A percentile compares a stretch with the other conserved stretches of the same genome.
Evolutionary conservation across 1,139 yeast genomes (phyloP).

Genomic region (Kazachstania sp.): DNA sequence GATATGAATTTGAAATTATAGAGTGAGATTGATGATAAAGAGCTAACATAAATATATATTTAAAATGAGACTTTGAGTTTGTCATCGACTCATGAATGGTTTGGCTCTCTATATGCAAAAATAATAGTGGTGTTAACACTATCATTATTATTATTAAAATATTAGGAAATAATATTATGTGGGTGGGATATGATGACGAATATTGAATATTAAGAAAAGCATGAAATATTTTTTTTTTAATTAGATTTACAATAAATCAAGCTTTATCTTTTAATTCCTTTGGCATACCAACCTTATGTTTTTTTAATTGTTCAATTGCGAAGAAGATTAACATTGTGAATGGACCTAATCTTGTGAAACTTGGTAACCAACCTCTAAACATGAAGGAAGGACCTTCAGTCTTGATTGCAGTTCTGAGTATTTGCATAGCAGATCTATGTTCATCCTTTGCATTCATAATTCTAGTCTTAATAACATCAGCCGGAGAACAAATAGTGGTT

Average conservation of each 20-base stretch:
- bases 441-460: slow-evolving; percentile 68
- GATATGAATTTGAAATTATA: too few relatives aligned
- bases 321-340: slow-evolving; percentile 81
- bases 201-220: neutral
- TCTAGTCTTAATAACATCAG: slow-evolving; percentile 82
- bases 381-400: slow-evolving; percentile 68
- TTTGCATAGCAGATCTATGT: slow-evolving; percentile 39
- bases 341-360: slow-evolving; percentile 80
- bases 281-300: slow-evolving; percentile 45
- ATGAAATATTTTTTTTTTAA: too few relatives aligned
- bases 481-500: slow-evolving; percentile 86
- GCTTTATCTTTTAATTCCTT: slow-evolving; percentile 5
- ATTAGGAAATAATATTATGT: too few relatives aligned
- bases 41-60: too few relatives aligned
- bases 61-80: too few relatives aligned
- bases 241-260: too few relatives aligned
- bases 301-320: slow-evolving; percentile 69
- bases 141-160: too few relatives aligned
- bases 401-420: slow-evolving; percentile 49
- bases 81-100: too few relatives aligned
- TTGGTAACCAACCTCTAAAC: slow-evolving; percentile 89
- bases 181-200: too few relatives aligned
- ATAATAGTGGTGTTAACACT: too few relatives aligned
- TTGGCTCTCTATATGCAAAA: too few relatives aligned
- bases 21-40: too few relatives aligned